phyloP scores from a whole-genome alignment of 179 eudicot genomes.

The Camellia oleifera region DNA sequence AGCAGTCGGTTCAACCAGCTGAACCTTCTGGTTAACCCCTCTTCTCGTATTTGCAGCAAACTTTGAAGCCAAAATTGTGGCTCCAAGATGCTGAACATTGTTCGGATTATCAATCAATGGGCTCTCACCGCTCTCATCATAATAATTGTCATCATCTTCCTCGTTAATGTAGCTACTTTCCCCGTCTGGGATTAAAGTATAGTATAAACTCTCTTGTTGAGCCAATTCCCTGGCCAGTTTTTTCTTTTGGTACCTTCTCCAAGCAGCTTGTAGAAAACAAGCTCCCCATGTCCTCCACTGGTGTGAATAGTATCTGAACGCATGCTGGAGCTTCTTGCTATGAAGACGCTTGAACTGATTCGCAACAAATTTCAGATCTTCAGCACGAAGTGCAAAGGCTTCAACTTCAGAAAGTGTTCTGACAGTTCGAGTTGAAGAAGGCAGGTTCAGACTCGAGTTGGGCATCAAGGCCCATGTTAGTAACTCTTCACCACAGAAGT shows the following conservation, averaged over 20 bases:
- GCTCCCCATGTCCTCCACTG: conserved; percentile 97
- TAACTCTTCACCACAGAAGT: conserved; percentile 85
- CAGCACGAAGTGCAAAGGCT: conserved; percentile 77
- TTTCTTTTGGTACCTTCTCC: conserved; percentile 59
- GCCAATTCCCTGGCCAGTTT: conserved; percentile 60
- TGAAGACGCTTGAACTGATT: conserved; percentile 80
- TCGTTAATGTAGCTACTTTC: conserved; percentile 17
- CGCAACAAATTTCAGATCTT: conserved; percentile 75
- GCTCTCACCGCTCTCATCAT: conserved; percentile 13
- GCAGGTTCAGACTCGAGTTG: conserved; percentile 56
- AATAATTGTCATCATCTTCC: conserved; percentile 14
- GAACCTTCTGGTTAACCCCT: conserved; percentile 44
- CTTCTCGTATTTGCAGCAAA: conserved; percentile 75
- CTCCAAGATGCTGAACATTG: conserved; percentile 42
- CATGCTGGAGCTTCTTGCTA: conserved; percentile 84
- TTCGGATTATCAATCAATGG: conserved; percentile 6
- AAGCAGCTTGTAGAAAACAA: conserved; percentile 75
- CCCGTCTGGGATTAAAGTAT: conserved; percentile 15
- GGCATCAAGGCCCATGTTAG: conserved; percentile 89
- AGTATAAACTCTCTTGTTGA: conserved; percentile 34
- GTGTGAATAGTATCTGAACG: conserved; percentile 83
- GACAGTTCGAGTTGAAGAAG: conserved; percentile 78
- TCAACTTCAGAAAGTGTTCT: conserved; percentile 77
- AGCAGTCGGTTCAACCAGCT: conserved; percentile 35
- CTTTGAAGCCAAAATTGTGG: conserved; percentile 70